phyloP scores from a whole-genome alignment of 164 flowering plant species.

The Liriodendron chinense region DNA sequence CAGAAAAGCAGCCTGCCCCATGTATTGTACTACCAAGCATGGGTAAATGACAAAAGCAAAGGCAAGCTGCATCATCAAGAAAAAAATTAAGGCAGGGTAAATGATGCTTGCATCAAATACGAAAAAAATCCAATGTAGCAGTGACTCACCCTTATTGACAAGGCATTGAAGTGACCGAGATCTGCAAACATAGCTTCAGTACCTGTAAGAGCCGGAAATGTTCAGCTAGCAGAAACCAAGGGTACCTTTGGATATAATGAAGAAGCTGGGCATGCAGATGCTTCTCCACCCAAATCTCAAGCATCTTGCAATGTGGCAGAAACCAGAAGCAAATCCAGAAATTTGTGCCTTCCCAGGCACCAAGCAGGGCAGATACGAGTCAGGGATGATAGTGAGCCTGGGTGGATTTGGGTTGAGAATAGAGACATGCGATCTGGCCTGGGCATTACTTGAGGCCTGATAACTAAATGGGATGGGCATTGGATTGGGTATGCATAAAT shows the following conservation, averaged over 20 bases:
- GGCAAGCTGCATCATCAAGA: slow-evolving; percentile 58
- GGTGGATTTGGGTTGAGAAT: neutral
- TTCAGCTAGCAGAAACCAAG: neutral
- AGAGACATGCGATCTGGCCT: neutral
- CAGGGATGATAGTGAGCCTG: neutral
- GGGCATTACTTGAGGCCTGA: neutral
- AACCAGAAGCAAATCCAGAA: neutral
- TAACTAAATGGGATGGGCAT: neutral
- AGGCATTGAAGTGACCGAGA: slow-evolving; percentile 70
- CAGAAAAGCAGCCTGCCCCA: slow-evolving; percentile 92
- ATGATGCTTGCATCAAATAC: neutral
- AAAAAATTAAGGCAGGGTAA: neutral
- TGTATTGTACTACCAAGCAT: slow-evolving; percentile 69
- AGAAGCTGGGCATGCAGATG: neutral
- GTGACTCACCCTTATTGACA: slow-evolving; percentile 2
- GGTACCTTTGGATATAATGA: neutral
- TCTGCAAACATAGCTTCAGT: slow-evolving; percentile 94
- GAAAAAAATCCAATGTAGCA: neutral
- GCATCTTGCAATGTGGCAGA: neutral
- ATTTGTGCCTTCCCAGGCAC: neutral
- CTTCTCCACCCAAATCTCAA: neutral
- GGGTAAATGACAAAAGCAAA: slow-evolving; percentile 68
- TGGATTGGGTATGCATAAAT: neutral
- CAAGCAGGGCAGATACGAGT: neutral
- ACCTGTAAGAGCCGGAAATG: slow-evolving; percentile 37